These are phyloP conservation scores for Wallacemonas sp. DNA, from an alignment of 208 protist species.

Conservation along the genomic window DNA sequence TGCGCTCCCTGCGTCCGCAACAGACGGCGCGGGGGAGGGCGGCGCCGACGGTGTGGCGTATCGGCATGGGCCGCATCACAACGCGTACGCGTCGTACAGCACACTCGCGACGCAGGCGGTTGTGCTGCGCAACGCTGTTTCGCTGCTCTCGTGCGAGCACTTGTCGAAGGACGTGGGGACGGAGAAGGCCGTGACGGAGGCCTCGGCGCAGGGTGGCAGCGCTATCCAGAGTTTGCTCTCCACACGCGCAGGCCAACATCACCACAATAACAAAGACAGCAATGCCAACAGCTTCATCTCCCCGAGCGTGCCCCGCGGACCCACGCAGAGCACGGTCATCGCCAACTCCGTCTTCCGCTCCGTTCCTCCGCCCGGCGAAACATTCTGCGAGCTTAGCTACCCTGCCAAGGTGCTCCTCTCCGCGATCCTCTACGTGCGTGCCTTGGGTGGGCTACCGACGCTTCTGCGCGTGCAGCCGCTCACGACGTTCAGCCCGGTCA, in stretches of 20 bases:
- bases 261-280: too few species aligned
- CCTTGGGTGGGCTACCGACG: conserved; percentile 79
- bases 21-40: background rate
- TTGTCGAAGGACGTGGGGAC: conserved; percentile 31
- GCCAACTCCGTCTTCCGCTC: conserved; percentile 28
- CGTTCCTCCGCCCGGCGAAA: conserved; percentile 26
- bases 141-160: conserved; percentile 53
- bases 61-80: background rate
- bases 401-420: conserved; percentile 71
- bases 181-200: background rate
- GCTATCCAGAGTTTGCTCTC: too few species aligned
- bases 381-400: conserved; percentile 60
- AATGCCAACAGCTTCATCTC: too few species aligned
- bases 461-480: conserved; percentile 71
- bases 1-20: conserved; percentile 5
- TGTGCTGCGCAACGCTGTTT: conserved; percentile 45
- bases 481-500: conserved; percentile 50
- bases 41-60: background rate
- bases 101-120: conserved; percentile 48
- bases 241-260: too few species aligned
- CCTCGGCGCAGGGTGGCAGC: background rate
- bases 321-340: conserved; percentile 4
- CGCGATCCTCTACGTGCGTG: conserved; percentile 70
- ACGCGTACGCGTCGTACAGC: background rate
- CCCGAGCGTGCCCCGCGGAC: conserved; percentile 13